Evolutionary conservation across 495 filamentous ascomycete species (phyloP).

Genomic region (Venustampulla echinocandica): DNA sequence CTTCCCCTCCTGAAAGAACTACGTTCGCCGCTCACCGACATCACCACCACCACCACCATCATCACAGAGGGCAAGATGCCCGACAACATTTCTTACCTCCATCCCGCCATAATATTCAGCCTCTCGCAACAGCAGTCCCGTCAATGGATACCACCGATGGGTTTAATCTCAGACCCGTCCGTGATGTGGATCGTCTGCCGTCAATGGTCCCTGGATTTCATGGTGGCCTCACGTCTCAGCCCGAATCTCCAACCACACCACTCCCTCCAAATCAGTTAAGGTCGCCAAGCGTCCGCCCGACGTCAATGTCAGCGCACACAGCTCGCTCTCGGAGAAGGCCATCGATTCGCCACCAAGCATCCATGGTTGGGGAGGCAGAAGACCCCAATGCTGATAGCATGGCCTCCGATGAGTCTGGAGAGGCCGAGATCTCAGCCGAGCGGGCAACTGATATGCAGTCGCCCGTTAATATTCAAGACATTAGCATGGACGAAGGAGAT

Average conservation of each 20-base stretch:
- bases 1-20: slow-evolving; percentile 66
- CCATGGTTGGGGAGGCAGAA: slow-evolving; percentile 78
- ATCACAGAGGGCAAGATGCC: slow-evolving; percentile 51
- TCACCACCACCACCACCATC: slow-evolving; percentile 52
- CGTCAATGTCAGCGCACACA: slow-evolving; percentile 37
- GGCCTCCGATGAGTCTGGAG: slow-evolving; percentile 54
- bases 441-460: slow-evolving; percentile 33
- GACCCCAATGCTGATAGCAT: slow-evolving; percentile 77
- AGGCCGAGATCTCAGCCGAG: slow-evolving; percentile 53
- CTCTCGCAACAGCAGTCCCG: slow-evolving; percentile 58
- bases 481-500: slow-evolving; percentile 66
- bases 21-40: slow-evolving; percentile 44
- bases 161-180: slow-evolving; percentile 70
- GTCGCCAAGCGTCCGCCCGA: slow-evolving; percentile 40
- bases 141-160: slow-evolving; percentile 67
- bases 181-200: slow-evolving; percentile 77
- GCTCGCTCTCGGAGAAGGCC: slow-evolving; percentile 50
- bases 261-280: slow-evolving; percentile 51
- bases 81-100: slow-evolving; percentile 45
- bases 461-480: slow-evolving; percentile 71
- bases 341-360: slow-evolving; percentile 79
- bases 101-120: slow-evolving; percentile 49
- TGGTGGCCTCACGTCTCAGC: slow-evolving; percentile 70
- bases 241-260: slow-evolving; percentile 88
- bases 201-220: slow-evolving; percentile 73